These are phyloP conservation scores for Spinacia oleracea DNA, from an alignment of 179 eudicot species.

Conservation along the genomic window DNA sequence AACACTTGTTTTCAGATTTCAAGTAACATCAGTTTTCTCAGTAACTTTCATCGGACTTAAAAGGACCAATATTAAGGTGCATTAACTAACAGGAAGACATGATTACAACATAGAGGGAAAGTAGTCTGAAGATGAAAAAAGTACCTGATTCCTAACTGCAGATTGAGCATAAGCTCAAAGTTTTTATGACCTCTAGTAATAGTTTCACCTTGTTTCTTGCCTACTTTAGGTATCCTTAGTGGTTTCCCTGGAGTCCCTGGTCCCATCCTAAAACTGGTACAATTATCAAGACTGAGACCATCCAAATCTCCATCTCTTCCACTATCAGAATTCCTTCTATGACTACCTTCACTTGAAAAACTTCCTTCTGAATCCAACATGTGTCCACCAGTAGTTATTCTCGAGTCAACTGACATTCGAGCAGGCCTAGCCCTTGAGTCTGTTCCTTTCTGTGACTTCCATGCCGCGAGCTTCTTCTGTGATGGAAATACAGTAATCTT, in stretches of 20 bases:
- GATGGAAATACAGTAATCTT: constrained; percentile 64
- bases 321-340: constrained; percentile 40
- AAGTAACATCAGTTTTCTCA: not conserved
- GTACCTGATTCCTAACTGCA: constrained; percentile 96
- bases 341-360: constrained; percentile 27
- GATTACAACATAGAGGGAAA: not conserved
- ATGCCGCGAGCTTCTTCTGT: constrained; percentile 59
- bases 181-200: constrained; percentile 85
- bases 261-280: constrained; percentile 13
- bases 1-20: not conserved
- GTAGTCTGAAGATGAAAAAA: not conserved
- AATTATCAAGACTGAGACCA: constrained; percentile 36
- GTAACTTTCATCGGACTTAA: too few relatives aligned
- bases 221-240: constrained; percentile 42
- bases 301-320: constrained; percentile 46
- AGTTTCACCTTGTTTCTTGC: constrained; percentile 64
- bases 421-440: constrained; percentile 59
- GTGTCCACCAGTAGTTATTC: constrained; percentile 27
- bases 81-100: not conserved
- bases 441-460: constrained; percentile 39
- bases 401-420: constrained; percentile 68
- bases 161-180: constrained; percentile 94
- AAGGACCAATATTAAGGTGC: not conserved
- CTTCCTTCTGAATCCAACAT: constrained; percentile 39
- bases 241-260: constrained; percentile 40